These are phyloP conservation scores for Lactarius evosmus DNA, from an alignment of 768 basidiomycete genomes.

Conservation along the genomic window DNA sequence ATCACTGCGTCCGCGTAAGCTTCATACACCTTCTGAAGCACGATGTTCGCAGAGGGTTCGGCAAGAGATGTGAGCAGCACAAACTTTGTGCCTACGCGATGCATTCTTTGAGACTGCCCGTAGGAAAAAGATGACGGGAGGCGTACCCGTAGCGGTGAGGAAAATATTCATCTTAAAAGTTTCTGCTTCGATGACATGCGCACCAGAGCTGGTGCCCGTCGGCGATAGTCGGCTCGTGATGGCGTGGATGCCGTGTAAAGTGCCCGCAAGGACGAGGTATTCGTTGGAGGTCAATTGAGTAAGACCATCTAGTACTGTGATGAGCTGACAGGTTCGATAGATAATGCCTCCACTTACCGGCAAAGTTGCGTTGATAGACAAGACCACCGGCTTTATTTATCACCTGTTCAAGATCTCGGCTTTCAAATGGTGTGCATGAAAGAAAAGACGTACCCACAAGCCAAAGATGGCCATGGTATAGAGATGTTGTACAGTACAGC, in stretches of 20 bases:
- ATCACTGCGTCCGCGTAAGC: constrained; percentile 92
- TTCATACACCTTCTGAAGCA: constrained; percentile 87
- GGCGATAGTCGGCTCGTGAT: constrained; percentile 92
- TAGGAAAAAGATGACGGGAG: constrained; percentile 2
- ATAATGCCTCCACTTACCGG: constrained; percentile 51
- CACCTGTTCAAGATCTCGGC: constrained; percentile 49
- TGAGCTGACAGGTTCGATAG: not conserved
- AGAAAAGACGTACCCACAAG: constrained; percentile 62
- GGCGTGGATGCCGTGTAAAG: constrained; percentile 97
- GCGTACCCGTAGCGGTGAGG: constrained; percentile 82
- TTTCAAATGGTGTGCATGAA: not conserved
- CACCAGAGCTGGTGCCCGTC: constrained; percentile 75
- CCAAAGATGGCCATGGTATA: constrained; percentile 68
- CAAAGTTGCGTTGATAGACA: constrained; percentile 89
- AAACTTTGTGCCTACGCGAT: constrained; percentile 81
- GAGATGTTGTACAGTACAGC: not conserved
- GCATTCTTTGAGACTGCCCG: not conserved
- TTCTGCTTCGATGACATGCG: constrained; percentile 94
- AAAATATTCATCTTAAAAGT: constrained; percentile 92
- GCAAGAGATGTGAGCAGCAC: constrained; percentile 83
- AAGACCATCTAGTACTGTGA: constrained; percentile 67
- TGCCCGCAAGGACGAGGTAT: constrained; percentile 93
- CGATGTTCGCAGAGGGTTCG: constrained; percentile 63
- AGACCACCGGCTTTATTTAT: constrained; percentile 99
- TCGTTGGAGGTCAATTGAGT: constrained; percentile 89